phyloP scores from a whole-genome alignment of 2,329 filamentous ascomycete genomes.

The Apiospora arundinis region DNA sequence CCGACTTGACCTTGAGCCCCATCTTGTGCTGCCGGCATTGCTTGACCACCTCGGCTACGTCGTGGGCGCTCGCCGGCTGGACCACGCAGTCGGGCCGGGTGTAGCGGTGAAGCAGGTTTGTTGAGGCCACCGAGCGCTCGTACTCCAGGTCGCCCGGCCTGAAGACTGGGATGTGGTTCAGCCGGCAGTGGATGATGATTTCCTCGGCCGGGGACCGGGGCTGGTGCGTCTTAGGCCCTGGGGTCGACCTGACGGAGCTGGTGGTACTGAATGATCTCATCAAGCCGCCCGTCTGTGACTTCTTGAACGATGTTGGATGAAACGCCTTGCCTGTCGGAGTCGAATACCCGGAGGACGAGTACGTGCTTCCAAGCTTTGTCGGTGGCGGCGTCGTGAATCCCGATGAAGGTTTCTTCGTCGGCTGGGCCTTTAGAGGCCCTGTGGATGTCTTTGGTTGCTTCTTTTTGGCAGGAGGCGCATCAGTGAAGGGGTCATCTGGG shows the following conservation, averaged over 20 bases:
- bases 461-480: not conserved
- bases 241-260: too few species aligned
- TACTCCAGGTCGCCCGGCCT: constrained; percentile 28
- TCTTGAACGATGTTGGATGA: too few species aligned
- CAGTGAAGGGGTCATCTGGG: not conserved
- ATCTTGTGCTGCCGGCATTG: constrained; percentile 24
- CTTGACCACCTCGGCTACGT: constrained; percentile 31
- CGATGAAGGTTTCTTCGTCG: too few species aligned
- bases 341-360: too few species aligned
- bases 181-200: not conserved
- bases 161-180: not conserved
- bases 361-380: too few species aligned
- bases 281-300: too few species aligned
- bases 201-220: not conserved
- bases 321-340: too few species aligned
- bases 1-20: constrained; percentile 37
- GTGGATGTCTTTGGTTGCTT: not conserved
- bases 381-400: too few species aligned
- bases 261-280: too few species aligned
- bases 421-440: too few species aligned
- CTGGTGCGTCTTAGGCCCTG: not conserved
- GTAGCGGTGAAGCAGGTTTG: constrained; percentile 39
- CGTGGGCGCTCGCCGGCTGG: constrained; percentile 28
- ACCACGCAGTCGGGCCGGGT: constrained; percentile 34
- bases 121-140: constrained; percentile 32